Conservation (phyloP, 371 early-diverging fungal species). For the Chytridiales sp. region DNA sequence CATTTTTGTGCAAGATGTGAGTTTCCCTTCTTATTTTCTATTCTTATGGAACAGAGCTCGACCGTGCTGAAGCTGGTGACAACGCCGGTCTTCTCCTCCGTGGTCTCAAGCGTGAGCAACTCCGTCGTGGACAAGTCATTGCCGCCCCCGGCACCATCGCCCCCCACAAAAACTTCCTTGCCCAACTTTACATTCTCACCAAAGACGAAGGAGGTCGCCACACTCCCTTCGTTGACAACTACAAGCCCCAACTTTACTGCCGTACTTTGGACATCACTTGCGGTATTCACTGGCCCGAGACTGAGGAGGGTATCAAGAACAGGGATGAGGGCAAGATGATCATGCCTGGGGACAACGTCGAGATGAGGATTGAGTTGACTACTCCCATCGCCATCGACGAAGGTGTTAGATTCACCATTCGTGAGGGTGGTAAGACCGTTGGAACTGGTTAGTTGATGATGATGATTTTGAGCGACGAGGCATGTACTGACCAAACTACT, state of each 20-base stretch:
- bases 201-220: conserved; percentile 99
- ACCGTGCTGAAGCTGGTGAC: conserved; percentile 97
- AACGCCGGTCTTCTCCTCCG: conserved; percentile 96
- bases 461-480: conserved; percentile 10
- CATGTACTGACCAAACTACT: neutral
- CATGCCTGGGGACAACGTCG: conserved; percentile 97
- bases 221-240: conserved; percentile 95
- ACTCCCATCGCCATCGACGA: conserved; percentile 85
- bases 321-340: conserved; percentile 87
- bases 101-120: conserved; percentile 95
- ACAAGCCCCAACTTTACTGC: conserved; percentile 94
- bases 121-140: conserved; percentile 93
- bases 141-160: conserved; percentile 89
- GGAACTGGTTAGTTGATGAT: too few species aligned
- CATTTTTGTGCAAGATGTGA: neutral
- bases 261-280: conserved; percentile 94
- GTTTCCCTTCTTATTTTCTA: neutral
- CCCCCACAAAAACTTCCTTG: conserved; percentile 89
- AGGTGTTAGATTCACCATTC: conserved; percentile 94
- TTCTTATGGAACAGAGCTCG: conserved; percentile 59
- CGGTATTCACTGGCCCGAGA: conserved; percentile 73
- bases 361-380: conserved; percentile 77
- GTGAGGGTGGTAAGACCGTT: conserved; percentile 97
- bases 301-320: conserved; percentile 71
- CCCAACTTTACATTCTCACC: conserved; percentile 90